Percentiles rank a stretch among this genome's conserved stretches.
Evolutionary conservation across 2,329 filamentous ascomycete genomes (phyloP).

Genomic region (Hymenotorrendiella dingleyae): DNA sequence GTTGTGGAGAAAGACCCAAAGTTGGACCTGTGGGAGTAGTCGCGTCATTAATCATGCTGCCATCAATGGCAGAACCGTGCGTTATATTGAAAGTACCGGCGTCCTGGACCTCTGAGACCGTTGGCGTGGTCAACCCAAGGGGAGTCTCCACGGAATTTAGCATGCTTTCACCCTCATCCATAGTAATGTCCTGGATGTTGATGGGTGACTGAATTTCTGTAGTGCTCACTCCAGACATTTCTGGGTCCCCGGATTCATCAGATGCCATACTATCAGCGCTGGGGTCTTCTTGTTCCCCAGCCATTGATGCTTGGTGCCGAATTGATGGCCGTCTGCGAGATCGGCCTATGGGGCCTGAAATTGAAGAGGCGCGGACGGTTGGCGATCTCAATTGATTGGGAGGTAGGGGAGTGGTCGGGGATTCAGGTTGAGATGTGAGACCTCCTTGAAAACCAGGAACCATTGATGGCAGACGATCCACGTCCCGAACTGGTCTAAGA

Average conservation of each 20-base stretch:
- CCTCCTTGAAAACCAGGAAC: constrained; percentile 62
- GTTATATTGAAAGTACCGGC: constrained; percentile 91
- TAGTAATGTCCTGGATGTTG: constrained; percentile 73
- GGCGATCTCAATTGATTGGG: constrained; percentile 56
- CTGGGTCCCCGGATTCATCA: constrained; percentile 70
- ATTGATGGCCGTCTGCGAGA: constrained; percentile 74
- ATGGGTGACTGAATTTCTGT: constrained; percentile 76
- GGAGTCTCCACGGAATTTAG: constrained; percentile 64
- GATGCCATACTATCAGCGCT: constrained; percentile 76
- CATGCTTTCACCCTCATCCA: constrained; percentile 73
- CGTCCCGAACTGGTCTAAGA: constrained; percentile 71
- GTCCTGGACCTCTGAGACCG: constrained; percentile 76
- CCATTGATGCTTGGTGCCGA: constrained; percentile 78
- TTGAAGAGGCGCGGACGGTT: constrained; percentile 47
- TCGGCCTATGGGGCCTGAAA: constrained; percentile 46
- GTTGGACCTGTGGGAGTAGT: constrained; percentile 60
- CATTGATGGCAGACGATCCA: constrained; percentile 80
- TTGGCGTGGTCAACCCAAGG: constrained; percentile 69
- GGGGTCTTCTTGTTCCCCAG: constrained; percentile 81
- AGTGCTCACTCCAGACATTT: constrained; percentile 67
- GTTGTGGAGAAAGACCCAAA: constrained; percentile 65
- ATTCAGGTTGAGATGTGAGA: constrained; percentile 82
- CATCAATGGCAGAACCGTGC: constrained; percentile 76
- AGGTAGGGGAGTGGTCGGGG: constrained; percentile 77
- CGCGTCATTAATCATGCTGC: constrained; percentile 70